Evolutionary conservation across 495 filamentous ascomycete genomes (phyloP).

Genomic region (Annulohypoxylon moriforme): DNA sequence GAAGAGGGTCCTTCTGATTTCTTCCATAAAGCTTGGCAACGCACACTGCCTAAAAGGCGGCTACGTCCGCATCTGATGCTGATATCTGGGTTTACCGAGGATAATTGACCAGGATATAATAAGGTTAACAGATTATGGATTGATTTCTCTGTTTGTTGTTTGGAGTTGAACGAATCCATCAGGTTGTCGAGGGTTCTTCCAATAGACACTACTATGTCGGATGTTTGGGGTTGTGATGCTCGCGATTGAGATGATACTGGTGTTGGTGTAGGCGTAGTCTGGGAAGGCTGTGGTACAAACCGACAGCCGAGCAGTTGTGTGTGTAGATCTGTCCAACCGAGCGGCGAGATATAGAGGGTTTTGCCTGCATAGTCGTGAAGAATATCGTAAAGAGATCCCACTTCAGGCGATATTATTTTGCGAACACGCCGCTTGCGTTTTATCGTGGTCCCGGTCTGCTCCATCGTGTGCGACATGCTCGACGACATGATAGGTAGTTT

Average conservation of each 20-base stretch:
- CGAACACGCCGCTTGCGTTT: conserved; percentile 24
- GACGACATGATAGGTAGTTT: neutral
- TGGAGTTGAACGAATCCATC: conserved; percentile 24
- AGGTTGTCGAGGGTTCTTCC: conserved; percentile 50
- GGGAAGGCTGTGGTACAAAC: conserved; percentile 50
- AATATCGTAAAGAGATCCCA: conserved; percentile 60
- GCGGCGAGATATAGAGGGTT: conserved; percentile 54
- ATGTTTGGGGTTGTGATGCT: conserved; percentile 13
- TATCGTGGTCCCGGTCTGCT: neutral
- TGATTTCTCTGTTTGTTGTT: conserved; percentile 44
- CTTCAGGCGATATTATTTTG: conserved; percentile 48
- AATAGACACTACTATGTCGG: conserved; percentile 46
- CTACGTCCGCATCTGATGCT: conserved; percentile 53
- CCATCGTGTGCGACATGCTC: neutral
- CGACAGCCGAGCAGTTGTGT: conserved; percentile 51
- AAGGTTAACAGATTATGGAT: conserved; percentile 50
- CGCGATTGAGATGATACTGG: conserved; percentile 3
- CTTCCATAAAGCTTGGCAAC: conserved; percentile 54
- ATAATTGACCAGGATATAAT: conserved; percentile 51
- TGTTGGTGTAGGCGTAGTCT: conserved; percentile 46
- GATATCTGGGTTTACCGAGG: conserved; percentile 43
- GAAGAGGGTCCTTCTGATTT: conserved; percentile 38
- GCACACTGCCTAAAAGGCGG: conserved; percentile 46
- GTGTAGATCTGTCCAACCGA: conserved; percentile 62
- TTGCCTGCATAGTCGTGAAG: conserved; percentile 56